Evolutionary conservation across 176 grass and related monocot genomes (phyloP).

Genomic region (Aegilops longissima): DNA sequence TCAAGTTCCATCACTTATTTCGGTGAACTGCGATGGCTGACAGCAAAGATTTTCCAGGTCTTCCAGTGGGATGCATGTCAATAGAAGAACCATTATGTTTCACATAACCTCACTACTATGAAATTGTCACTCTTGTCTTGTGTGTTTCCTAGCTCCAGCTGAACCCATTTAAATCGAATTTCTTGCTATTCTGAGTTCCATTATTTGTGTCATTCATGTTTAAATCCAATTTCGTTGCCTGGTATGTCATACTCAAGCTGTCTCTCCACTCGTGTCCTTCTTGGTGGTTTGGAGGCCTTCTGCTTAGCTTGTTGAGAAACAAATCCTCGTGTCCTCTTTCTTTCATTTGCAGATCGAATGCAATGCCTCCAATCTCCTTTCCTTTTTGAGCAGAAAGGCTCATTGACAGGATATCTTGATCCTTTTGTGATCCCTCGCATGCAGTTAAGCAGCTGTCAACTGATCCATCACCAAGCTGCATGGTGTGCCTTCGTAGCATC

Average conservation of each 20-base stretch:
- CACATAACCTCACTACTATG: neutral
- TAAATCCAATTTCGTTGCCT: constrained; percentile 61
- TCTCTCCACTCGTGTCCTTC: constrained; percentile 40
- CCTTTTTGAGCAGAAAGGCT: constrained; percentile 50
- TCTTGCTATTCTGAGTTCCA: constrained; percentile 50
- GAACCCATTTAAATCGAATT: constrained; percentile 89
- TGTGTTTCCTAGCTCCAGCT: constrained; percentile 58
- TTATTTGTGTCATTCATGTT: constrained; percentile 63
- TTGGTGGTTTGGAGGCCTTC: constrained; percentile 36
- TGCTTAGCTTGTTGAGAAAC: constrained; percentile 62
- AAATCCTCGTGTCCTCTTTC: constrained; percentile 39
- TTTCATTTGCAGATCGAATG: constrained; percentile 20
- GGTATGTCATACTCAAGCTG: constrained; percentile 40
- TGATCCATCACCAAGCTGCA: constrained; percentile 71
- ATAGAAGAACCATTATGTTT: constrained; percentile 16
- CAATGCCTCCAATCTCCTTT: constrained; percentile 31
- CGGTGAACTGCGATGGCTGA: constrained; percentile 20
- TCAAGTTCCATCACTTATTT: constrained; percentile 45
- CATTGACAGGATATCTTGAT: constrained; percentile 70
- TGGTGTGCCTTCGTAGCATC: constrained; percentile 41
- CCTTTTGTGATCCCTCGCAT: constrained; percentile 70
- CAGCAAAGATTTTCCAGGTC: neutral
- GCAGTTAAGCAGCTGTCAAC: constrained; percentile 87
- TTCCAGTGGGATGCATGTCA: neutral
- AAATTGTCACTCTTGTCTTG: constrained; percentile 9